phyloP scores from a whole-genome alignment of 2,329 filamentous ascomycete species.

The Fusarium duplospermum region DNA sequence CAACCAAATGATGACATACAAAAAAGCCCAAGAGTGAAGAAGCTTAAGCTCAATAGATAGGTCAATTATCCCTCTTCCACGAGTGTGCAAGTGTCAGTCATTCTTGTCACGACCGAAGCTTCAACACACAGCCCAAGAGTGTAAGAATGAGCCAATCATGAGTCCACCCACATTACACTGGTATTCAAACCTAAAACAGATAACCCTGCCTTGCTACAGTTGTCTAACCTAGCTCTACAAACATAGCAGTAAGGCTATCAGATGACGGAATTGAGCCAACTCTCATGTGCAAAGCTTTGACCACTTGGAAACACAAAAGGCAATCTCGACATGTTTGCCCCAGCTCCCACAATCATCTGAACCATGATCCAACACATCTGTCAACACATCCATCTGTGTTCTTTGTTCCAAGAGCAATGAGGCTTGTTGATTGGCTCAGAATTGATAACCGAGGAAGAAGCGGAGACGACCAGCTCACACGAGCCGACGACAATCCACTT shows the following conservation, averaged over 20 bases:
- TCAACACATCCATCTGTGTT: background rate
- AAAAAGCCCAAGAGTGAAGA: background rate
- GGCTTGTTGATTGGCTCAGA: slow-evolving; percentile 27
- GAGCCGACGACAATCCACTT: slow-evolving; percentile 20
- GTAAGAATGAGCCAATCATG: background rate
- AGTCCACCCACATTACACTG: background rate
- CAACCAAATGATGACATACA: no score
- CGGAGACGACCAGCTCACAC: slow-evolving; percentile 33
- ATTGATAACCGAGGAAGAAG: slow-evolving; percentile 41
- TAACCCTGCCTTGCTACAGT: background rate
- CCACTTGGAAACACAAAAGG: background rate
- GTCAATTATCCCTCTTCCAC: no score
- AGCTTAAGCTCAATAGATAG: background rate
- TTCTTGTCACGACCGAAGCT: background rate
- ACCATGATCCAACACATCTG: background rate
- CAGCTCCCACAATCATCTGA: background rate
- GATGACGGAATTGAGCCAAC: background rate
- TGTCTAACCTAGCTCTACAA: background rate
- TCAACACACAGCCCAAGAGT: background rate
- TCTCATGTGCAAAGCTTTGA: background rate
- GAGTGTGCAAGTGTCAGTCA: background rate
- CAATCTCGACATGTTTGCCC: background rate
- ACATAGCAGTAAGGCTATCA: background rate
- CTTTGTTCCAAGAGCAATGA: background rate
- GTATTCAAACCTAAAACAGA: background rate